Base-by-base conservation (phyloP, 768 basidiomycete species). In the Mycena galericulata region DNA sequence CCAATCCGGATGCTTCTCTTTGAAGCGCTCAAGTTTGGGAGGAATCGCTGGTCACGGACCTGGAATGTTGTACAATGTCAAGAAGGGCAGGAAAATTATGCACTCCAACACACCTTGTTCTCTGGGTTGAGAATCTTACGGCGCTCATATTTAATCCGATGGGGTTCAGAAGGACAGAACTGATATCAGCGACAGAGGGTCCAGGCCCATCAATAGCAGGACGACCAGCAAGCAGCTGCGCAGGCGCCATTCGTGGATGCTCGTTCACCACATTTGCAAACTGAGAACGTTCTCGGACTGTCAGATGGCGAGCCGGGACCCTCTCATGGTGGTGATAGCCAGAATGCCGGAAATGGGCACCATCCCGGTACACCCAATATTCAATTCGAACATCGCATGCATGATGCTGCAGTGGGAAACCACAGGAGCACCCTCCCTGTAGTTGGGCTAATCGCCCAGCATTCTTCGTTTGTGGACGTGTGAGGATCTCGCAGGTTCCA, bases 151-250 rank as follows among this genome's bases (percentile, higher is more conserved):
- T 66, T 32, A 40, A 78, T 56, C 8, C 74, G 70, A 47, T 71
- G 57, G 0, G 61, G 55, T 77, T 77, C 8, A 67, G 43, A 18
- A 71, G 68, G 4, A 72, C 59, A n/a, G 64, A 38, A n/a, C 70
- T 73, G 30, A 77, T 75, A 22, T 74, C 71, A 1, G 75, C 74
- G 3, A 69, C 73, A 0, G 75, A 75, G 40, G 75, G 55, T 20
- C 74, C 74, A 41, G 75, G 74, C 1, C 75, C 75, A 58, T 62
- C 58, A 9, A 74, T 14, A 1, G 66, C 67, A 29, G 72, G 75
- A 5, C 72, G 61, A 32, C 75, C 75, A 15, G 73, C 70, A 8
- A 76, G 38, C 2, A 76, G 70, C 47, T 63, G 54, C 32, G 61
- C 67, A 12, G 67, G 67, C 0, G 56, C 62, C 34, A 63, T 38